Conservation (phyloP, 2,329 filamentous ascomycete species). For the Sporothrix mexicana region DNA sequence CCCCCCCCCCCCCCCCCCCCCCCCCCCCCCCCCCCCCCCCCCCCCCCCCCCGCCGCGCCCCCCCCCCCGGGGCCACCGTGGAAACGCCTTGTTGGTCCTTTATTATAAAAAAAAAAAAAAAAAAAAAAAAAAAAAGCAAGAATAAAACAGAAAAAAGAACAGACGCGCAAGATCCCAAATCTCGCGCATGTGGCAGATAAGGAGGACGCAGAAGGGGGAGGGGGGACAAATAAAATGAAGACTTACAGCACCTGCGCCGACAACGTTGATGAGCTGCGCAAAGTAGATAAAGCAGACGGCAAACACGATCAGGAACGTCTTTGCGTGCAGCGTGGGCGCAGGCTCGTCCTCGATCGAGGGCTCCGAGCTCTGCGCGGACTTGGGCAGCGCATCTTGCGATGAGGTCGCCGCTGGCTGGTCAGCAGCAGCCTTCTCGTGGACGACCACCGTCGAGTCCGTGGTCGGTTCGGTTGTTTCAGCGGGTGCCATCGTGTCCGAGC, state of each 20-base stretch:
- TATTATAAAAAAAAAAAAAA: no score
- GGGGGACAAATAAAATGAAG: no score
- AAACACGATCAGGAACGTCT: slow-evolving; percentile 20
- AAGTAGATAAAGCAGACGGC: slow-evolving; percentile 26
- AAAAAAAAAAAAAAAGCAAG: no score
- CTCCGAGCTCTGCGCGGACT: slow-evolving; percentile 6
- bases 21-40: no score
- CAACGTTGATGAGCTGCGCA: slow-evolving; percentile 19
- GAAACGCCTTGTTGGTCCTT: no score
- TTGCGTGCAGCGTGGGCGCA: slow-evolving; percentile 12
- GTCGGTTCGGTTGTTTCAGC: slow-evolving; percentile 14
- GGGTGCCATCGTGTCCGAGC: slow-evolving; percentile 14
- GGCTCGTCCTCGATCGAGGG: slow-evolving; percentile 21
- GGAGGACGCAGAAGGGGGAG: no score
- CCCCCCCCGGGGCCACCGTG: no score
- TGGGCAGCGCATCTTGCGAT: neutral
- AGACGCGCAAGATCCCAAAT: no score
- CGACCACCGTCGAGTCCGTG: neutral
- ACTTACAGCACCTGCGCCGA: slow-evolving; percentile 23
- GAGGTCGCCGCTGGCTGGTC: neutral
- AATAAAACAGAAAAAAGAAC: no score
- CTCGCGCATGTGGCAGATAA: no score
- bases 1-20: no score
- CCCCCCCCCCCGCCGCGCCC: no score
- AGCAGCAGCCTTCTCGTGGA: slow-evolving; percentile 11